Percentiles rank a stretch among this genome's conserved stretches.
Conservation (phyloP, 2,329 filamentous ascomycete species). For the Cladobotryum protrusum region DNA sequence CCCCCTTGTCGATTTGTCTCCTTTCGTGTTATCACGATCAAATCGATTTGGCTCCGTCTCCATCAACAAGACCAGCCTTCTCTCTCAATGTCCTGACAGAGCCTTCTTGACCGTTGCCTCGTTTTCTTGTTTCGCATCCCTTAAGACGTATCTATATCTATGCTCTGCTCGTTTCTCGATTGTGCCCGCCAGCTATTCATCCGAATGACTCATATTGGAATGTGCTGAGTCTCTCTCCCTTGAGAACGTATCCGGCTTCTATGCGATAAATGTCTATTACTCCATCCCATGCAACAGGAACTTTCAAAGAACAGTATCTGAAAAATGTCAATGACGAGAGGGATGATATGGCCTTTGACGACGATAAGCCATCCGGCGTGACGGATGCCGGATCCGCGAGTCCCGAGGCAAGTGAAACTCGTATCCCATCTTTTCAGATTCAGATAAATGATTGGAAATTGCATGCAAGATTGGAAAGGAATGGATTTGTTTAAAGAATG, state of each 20-base stretch:
- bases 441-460: neutral
- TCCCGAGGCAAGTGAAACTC: constrained; percentile 2
- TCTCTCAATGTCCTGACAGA: neutral
- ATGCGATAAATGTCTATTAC: constrained; percentile 6
- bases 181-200: no score
- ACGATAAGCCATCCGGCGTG: constrained; percentile 8
- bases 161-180: no score
- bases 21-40: neutral
- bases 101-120: no score
- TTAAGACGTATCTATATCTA: no score
- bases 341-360: constrained; percentile 7
- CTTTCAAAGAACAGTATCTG: neutral
- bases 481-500: neutral
- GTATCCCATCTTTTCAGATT: neutral
- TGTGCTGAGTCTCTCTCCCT: no score
- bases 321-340: constrained; percentile 7
- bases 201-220: no score
- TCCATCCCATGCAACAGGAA: neutral
- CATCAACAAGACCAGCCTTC: neutral
- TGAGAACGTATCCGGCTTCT: neutral
- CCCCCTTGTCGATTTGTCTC: neutral
- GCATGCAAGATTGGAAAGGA: neutral
- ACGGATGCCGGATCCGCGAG: constrained; percentile 1
- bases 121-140: no score
- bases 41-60: neutral